These are phyloP conservation scores for Plasmodium vivax DNA, from an alignment of 169 alveolate genomes.

Conservation along the genomic window DNA sequence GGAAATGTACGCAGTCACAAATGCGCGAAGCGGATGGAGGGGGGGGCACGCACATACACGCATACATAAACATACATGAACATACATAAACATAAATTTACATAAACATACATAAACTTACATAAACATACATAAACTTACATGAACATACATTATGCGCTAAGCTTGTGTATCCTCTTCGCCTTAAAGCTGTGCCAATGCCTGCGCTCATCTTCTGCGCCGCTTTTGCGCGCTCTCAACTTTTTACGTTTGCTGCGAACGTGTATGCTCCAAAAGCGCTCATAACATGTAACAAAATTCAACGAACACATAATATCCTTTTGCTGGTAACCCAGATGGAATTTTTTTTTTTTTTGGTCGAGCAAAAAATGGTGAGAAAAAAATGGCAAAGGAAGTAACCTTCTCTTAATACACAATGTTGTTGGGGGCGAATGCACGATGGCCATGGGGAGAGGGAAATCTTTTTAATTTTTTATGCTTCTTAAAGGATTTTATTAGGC, in stretches of 20 bases:
- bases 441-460: not conserved
- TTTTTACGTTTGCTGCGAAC: not conserved
- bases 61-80: not conserved
- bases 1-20: not conserved
- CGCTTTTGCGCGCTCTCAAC: not conserved
- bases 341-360: not conserved
- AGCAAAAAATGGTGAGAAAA: not conserved
- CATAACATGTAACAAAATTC: not conserved
- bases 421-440: slow-evolving; percentile 1
- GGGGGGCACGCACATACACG: not conserved
- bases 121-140: not conserved
- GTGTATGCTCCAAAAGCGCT: not conserved
- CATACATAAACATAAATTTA: not conserved
- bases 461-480: not conserved
- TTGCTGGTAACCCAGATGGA: not conserved
- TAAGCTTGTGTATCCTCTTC: not conserved
- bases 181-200: not conserved
- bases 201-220: not conserved
- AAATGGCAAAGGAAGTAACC: not conserved
- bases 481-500: not conserved
- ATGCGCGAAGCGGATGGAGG: not conserved
- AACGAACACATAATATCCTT: not conserved
- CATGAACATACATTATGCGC: not conserved
- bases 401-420: not conserved
- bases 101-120: not conserved